Base-by-base conservation (phyloP, 2,329 filamentous ascomycete species). In the Xylariaceae sp. region DNA sequence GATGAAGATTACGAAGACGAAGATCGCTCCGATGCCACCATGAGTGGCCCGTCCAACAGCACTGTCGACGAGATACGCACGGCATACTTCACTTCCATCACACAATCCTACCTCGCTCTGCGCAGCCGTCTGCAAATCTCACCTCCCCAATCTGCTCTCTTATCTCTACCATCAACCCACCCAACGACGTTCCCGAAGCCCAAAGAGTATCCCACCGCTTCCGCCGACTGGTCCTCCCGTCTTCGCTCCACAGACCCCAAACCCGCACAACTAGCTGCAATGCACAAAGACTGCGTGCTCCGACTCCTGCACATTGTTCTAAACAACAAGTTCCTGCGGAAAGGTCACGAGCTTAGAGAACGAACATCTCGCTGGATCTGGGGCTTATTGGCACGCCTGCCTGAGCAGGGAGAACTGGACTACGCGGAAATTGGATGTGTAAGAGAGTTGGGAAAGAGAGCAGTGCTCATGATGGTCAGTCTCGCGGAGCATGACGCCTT, bases 291-390 rank as follows among this genome's bases (percentile, higher is more conserved):
- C 14, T 83, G 81, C 42, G 79, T 88, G 2, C 72, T 93, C 45
- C 78, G 81, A 34, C 75, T 93, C 31, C 67, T 96, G 38, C 78
- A 81, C 22, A 75, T 92, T 47, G 72, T 89, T n/a, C 74, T 87
- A 28, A 77, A 79, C 16, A 82, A 83, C 47, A 83, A 82, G 54
- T 82, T 88, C 47, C 78, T 87, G 48, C 79, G 78, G 42, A 79
- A 78, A 45, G 81, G 80, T n/a, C 71, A 75, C 18, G 76, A 79
- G 31, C 74, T 90, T 31, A 76, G 82, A 22, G 79, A 82, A 61
- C 80, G 85, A 44, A 84, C 89, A 5, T 91, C 90, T 54, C 79
- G 84, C 14, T 97, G 93, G 93, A 75, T 89, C 4, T 97, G 91
- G 92, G 85, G 87, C 0, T 70, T 96, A 51, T 75, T 97, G 42